phyloP scores from a whole-genome alignment of 2,329 filamentous ascomycete genomes.

The Verticillium dahliae region DNA sequence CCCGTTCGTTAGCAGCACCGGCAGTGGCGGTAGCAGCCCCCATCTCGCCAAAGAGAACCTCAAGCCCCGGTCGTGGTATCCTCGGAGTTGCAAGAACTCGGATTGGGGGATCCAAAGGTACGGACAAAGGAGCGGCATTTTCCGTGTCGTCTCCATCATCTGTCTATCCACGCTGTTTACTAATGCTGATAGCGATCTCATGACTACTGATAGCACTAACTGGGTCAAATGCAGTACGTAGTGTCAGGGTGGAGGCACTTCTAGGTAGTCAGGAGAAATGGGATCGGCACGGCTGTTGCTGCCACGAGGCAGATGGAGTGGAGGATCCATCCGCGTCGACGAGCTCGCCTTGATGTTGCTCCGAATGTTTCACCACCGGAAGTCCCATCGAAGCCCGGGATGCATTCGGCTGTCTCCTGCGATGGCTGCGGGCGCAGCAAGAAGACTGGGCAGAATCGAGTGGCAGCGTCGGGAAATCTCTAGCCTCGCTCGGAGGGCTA shows the following conservation, averaged over 20 bases:
- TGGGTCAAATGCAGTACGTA: background rate
- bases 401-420: background rate
- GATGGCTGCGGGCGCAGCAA: background rate
- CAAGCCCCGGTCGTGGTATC: background rate
- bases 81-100: background rate
- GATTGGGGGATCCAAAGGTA: background rate
- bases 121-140: background rate
- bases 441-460: background rate
- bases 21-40: background rate
- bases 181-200: background rate
- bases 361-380: background rate
- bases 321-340: background rate
- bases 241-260: background rate
- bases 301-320: background rate
- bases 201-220: background rate
- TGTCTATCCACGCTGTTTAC: background rate
- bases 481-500: no score
- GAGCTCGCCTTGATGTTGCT: background rate
- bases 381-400: background rate
- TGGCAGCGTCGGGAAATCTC: no score
- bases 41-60: background rate
- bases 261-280: background rate
- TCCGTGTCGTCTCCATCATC: background rate
- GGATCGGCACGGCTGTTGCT: background rate
- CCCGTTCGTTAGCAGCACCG: background rate